These are phyloP conservation scores for Begonia masoniana DNA, from an alignment of 306 rosid genomes.

Conservation along the genomic window DNA sequence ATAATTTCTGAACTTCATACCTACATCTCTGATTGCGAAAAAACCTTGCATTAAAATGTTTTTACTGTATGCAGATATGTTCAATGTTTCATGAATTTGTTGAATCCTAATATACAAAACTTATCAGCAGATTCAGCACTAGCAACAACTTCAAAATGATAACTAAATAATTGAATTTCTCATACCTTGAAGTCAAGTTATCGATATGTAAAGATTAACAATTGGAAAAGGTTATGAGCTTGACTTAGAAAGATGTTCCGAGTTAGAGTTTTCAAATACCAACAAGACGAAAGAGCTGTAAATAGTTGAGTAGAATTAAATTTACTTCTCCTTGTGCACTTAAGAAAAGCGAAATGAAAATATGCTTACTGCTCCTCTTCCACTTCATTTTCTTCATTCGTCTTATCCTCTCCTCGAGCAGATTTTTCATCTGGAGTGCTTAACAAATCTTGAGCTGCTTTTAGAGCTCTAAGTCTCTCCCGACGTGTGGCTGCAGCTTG, in stretches of 20 bases:
- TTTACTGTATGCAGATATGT: too few relatives aligned
- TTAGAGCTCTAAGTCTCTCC: constrained; percentile 67
- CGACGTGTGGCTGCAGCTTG: constrained; percentile 59
- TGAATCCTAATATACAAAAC: too few relatives aligned
- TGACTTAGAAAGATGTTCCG: too few relatives aligned
- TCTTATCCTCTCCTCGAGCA: constrained; percentile 16
- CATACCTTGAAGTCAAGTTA: too few relatives aligned
- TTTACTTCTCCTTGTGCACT: neutral
- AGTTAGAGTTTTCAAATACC: neutral
- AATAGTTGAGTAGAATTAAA: neutral
- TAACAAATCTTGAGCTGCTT: constrained; percentile 58
- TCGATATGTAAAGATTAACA: too few relatives aligned
- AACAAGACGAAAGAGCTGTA: neutral
- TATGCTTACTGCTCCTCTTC: constrained; percentile 27
- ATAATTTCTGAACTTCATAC: constrained; percentile 83
- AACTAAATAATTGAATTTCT: too few relatives aligned
- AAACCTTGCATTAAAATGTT: too few relatives aligned
- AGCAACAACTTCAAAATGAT: too few relatives aligned
- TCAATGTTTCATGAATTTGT: too few relatives aligned
- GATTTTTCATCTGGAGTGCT: constrained; percentile 41
- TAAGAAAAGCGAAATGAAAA: neutral
- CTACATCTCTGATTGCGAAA: constrained; percentile 19
- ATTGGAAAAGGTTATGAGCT: too few relatives aligned
- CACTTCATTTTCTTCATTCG: constrained; percentile 11
- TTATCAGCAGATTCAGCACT: too few relatives aligned